phyloP scores from a whole-genome alignment of 345 rosid genomes.

The Hypericum perforatum region DNA sequence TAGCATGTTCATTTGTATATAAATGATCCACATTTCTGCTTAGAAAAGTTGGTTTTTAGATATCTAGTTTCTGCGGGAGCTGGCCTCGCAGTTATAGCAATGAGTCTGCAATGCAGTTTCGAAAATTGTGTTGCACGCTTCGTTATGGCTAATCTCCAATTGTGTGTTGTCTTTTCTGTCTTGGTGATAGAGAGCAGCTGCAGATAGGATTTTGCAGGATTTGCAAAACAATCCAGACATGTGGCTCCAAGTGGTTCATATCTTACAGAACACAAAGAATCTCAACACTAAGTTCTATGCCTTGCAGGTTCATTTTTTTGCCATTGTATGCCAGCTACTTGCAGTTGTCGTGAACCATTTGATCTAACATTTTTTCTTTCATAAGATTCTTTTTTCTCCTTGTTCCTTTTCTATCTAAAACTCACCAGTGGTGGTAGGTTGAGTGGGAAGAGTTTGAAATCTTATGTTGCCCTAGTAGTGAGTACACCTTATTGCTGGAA shows the following conservation, averaged over 20 bases:
- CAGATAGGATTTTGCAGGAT: conserved; percentile 92
- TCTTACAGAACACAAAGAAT: conserved; percentile 69
- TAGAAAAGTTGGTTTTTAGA: too few relatives aligned
- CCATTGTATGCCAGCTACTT: background rate
- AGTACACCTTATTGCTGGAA: too few relatives aligned
- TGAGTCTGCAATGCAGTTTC: too few relatives aligned
- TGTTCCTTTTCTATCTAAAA: too few relatives aligned
- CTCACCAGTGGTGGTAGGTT: too few relatives aligned
- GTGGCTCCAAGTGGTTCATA: conserved; percentile 98
- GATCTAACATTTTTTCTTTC: background rate
- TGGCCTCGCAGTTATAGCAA: too few relatives aligned
- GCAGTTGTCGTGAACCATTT: background rate
- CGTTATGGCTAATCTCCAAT: conserved; percentile 2
- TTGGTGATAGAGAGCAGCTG: conserved; percentile 70
- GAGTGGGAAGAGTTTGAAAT: too few relatives aligned
- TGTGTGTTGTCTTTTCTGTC: conserved; percentile 2
- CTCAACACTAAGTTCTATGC: conserved; percentile 95
- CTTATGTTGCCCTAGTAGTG: too few relatives aligned
- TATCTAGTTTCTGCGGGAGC: too few relatives aligned
- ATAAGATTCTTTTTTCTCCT: background rate
- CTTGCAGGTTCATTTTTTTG: conserved; percentile 53
- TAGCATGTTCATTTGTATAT: too few relatives aligned
- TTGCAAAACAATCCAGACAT: conserved; percentile 89
- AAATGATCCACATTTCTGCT: too few relatives aligned
- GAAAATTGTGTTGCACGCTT: background rate